phyloP scores from a whole-genome alignment of 441 rosid species.

The Dalechampia spathulata region DNA sequence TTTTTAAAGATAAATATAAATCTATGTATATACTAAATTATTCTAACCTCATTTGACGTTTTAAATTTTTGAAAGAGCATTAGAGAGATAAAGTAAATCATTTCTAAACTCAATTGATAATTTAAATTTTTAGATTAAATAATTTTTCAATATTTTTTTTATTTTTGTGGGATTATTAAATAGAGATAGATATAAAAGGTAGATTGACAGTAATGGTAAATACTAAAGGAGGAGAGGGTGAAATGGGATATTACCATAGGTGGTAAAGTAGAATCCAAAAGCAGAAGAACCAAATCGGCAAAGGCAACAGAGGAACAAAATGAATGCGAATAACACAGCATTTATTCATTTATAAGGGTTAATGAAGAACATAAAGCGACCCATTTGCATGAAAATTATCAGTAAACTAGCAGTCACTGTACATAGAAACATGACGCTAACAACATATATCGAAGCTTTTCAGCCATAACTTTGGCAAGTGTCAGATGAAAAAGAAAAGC shows the following conservation, averaged over 20 bases:
- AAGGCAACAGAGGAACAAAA: not conserved
- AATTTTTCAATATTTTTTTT: no score
- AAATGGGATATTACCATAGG: constrained; percentile 1
- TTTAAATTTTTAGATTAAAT: no score
- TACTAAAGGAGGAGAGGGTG: not conserved
- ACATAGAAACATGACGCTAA: constrained; percentile 3
- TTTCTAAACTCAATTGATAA: no score
- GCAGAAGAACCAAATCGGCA: not conserved
- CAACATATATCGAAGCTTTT: not conserved
- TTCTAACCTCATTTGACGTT: no score
- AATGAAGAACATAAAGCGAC: no score
- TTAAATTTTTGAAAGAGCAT: no score
- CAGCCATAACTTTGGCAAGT: not conserved
- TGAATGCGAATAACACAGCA: not conserved
- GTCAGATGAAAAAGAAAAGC: not conserved
- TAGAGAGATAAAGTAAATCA: no score
- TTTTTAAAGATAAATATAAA: no score
- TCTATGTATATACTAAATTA: no score
- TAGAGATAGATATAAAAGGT: not conserved
- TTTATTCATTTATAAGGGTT: not conserved
- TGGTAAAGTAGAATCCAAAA: not conserved
- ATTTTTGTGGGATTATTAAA: not conserved
- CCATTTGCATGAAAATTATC: not conserved
- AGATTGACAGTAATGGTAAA: not conserved
- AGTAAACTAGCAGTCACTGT: not conserved